phyloP scores from a whole-genome alignment of 148 eudicot genomes.

The Linanthus parryae region DNA sequence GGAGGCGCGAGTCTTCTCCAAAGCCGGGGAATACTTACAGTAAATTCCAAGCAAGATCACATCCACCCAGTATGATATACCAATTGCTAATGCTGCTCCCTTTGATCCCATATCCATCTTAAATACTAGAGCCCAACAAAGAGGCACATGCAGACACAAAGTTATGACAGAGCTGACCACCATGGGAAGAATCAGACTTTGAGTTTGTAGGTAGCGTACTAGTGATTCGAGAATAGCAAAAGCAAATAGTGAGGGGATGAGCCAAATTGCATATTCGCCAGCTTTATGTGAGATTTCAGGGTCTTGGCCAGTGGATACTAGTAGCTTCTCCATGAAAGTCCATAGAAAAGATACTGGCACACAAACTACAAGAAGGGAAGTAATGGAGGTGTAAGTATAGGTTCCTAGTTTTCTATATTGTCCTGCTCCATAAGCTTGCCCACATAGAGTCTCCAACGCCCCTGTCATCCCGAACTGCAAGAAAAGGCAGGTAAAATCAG shows the following conservation, averaged over 20 bases:
- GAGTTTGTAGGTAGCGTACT: slow-evolving; percentile 27
- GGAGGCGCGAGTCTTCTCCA: slow-evolving; percentile 20
- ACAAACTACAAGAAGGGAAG: slow-evolving; percentile 14
- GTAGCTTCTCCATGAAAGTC: slow-evolving; percentile 36
- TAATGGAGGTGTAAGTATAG: slow-evolving; percentile 6
- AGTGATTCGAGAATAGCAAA: slow-evolving; percentile 19
- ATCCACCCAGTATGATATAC: slow-evolving; percentile 32
- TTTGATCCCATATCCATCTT: slow-evolving; percentile 18
- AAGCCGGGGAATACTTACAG: slow-evolving; percentile 25
- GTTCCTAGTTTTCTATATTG: slow-evolving; percentile 30
- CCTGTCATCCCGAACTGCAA: slow-evolving; percentile 33
- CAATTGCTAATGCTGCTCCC: slow-evolving; percentile 36
- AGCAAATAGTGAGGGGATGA: slow-evolving; percentile 27
- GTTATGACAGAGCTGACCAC: slow-evolving; percentile 18
- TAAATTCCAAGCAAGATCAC: slow-evolving; percentile 28
- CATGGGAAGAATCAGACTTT: slow-evolving; percentile 31
- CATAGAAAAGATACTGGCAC: slow-evolving; percentile 27
- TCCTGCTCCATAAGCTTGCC: slow-evolving; percentile 46
- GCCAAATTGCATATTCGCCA: slow-evolving; percentile 18
- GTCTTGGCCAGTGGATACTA: slow-evolving; percentile 21
- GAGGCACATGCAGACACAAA: slow-evolving; percentile 21
- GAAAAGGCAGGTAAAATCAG: too few species aligned
- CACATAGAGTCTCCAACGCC: slow-evolving; percentile 41
- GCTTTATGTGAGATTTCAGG: slow-evolving; percentile 27
- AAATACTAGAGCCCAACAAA: slow-evolving; percentile 37